Evolutionary conservation across 257 asterid genomes (phyloP).

Genomic region (Cordia subcordata): DNA sequence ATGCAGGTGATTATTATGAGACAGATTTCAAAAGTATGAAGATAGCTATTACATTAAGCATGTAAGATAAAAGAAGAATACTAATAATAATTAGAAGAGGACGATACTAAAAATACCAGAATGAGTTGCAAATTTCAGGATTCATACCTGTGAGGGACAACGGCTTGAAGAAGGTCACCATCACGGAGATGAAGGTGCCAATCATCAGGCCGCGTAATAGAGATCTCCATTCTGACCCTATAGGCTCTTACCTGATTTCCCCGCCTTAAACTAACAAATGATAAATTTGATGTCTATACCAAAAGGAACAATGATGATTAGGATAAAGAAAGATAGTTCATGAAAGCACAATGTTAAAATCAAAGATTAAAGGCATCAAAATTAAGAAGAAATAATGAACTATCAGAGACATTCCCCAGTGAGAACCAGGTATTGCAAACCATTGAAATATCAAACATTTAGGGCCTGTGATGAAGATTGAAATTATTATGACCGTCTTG

Average conservation of each 20-base stretch:
- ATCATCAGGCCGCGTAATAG: constrained; percentile 85
- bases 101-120: not conserved
- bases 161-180: constrained; percentile 77
- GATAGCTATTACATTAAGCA: too few relatives aligned
- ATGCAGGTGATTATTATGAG: constrained; percentile 15
- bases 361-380: too few relatives aligned
- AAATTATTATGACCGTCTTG: too few relatives aligned
- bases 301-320: not conserved
- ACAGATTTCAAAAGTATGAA: constrained; percentile 6
- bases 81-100: not conserved
- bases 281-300: constrained; percentile 31
- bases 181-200: constrained; percentile 99
- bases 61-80: not conserved
- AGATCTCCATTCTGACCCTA: constrained; percentile 56
- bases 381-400: too few relatives aligned
- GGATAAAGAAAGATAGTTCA: too few relatives aligned
- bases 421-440: too few relatives aligned
- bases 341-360: too few relatives aligned
- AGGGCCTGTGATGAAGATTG: too few relatives aligned
- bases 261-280: constrained; percentile 24
- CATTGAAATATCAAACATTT: too few relatives aligned
- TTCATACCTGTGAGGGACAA: constrained; percentile 70
- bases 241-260: constrained; percentile 26
- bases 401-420: too few relatives aligned
- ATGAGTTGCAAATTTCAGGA: not conserved